phyloP scores from a whole-genome alignment of 2,329 filamentous ascomycete species.

The Colletotrichum cuscutae region DNA sequence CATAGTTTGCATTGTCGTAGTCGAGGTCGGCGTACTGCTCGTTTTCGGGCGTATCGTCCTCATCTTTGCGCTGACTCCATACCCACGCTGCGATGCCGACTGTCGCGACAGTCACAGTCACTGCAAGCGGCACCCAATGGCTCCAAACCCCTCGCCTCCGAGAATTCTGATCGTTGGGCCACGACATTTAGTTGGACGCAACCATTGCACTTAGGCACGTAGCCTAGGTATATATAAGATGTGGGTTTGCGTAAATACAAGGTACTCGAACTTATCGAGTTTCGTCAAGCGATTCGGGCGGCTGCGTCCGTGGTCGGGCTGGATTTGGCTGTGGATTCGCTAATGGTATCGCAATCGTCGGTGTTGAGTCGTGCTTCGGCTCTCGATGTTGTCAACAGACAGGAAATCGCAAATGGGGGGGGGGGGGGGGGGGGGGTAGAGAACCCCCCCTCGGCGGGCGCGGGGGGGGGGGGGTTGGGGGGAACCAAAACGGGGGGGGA shows the following conservation, averaged over 20 bases:
- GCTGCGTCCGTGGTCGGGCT: background rate
- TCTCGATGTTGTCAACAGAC: background rate
- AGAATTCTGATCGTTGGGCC: slow-evolving; percentile 71
- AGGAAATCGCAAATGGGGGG: slow-evolving; percentile 9
- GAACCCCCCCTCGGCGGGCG: too few relatives aligned
- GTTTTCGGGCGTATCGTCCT: slow-evolving; percentile 74
- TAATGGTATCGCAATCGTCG: background rate
- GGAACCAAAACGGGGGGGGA: too few relatives aligned
- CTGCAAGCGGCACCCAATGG: slow-evolving; percentile 89
- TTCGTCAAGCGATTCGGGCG: background rate
- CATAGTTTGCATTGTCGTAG: slow-evolving; percentile 61
- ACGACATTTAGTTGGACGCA: slow-evolving; percentile 61
- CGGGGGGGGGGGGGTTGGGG: too few relatives aligned
- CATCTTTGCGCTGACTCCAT: slow-evolving; percentile 87
- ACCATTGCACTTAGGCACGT: slow-evolving; percentile 32
- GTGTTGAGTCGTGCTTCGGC: background rate
- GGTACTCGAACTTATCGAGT: slow-evolving; percentile 1
- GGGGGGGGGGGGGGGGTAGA: slow-evolving; percentile 23
- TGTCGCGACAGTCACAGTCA: slow-evolving; percentile 89
- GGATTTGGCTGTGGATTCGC: background rate
- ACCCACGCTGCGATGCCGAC: slow-evolving; percentile 90
- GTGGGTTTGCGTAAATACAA: background rate
- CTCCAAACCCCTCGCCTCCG: slow-evolving; percentile 71
- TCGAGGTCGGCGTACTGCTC: slow-evolving; percentile 63
- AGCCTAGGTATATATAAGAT: slow-evolving; percentile 11